A percentile compares a stretch with the other conserved stretches of the same genome.
Conservation (phyloP, 1,284 basidiomycete species). For the Cutaneotrichosporon spelunceum region DNA sequence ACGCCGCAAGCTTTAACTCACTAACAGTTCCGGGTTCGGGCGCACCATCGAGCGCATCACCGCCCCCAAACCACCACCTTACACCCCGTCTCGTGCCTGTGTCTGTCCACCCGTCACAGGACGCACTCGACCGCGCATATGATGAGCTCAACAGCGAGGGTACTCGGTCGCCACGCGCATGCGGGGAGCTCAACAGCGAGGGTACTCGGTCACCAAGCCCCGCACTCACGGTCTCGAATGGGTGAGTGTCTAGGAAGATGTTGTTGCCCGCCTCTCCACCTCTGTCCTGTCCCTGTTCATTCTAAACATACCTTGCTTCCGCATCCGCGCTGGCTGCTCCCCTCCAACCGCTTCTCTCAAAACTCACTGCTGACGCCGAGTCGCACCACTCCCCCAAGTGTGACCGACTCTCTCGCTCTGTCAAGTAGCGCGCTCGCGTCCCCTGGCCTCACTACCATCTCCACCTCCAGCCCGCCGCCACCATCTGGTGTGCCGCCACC, state of each 20-base stretch:
- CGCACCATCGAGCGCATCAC: slow-evolving; percentile 25
- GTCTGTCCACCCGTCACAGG: slow-evolving; percentile 14
- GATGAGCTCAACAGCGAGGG: not conserved
- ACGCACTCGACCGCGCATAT: slow-evolving; percentile 10
- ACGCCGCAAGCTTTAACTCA: not conserved
- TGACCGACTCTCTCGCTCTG: slow-evolving; percentile 18
- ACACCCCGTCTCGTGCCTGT: slow-evolving; percentile 21
- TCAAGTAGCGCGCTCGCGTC: slow-evolving; percentile 17
- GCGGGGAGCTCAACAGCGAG: not conserved
- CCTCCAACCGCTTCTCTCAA: not conserved
- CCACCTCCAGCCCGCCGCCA: slow-evolving; percentile 16
- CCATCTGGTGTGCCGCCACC: slow-evolving; percentile 4
- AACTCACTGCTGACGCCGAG: slow-evolving; percentile 19
- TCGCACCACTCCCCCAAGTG: slow-evolving; percentile 22
- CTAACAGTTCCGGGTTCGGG: slow-evolving; percentile 24
- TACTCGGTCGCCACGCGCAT: slow-evolving; percentile 15
- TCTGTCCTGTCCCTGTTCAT: not conserved
- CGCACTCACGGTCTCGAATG: slow-evolving; percentile 26
- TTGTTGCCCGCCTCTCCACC: not conserved
- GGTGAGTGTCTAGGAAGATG: slow-evolving; percentile 17
- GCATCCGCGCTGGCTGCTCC: not conserved
- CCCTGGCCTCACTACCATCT: slow-evolving; percentile 19
- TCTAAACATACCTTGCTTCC: not conserved
- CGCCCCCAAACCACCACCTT: slow-evolving; percentile 19
- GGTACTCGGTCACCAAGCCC: slow-evolving; percentile 20